Base-by-base conservation (phyloP, 2,329 filamentous ascomycete species). In the Fusarium sp. region DNA sequence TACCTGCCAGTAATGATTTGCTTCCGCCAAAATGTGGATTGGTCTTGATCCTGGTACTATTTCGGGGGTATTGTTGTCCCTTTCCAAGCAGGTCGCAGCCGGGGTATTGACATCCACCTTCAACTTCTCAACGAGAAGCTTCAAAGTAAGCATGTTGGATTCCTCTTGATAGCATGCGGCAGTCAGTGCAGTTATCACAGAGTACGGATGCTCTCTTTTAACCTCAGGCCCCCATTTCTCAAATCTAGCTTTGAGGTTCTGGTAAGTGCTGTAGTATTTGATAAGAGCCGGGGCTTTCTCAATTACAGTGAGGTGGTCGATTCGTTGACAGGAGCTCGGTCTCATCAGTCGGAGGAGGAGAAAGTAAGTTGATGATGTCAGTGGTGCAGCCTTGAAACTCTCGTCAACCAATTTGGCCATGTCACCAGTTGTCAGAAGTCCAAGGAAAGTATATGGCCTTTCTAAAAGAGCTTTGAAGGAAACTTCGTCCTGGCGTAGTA, bases 11-110 rank as follows among this genome's bases (percentile, higher is more conserved):
- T 64, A 64, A 11, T 41, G 11, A 13, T 52, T 41, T 4, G 46
- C 68, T 10, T 61, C 52, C 4, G 70, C 70, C 3, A 72, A 54
- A 1, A 68, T 8, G 42, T 72, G 70, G 2, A 72, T 54, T 15
- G 66, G 68, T 3, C 63, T 71, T 2, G 42, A 49, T 15, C 67
- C 66, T 11, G 40, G 33, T 11, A 18, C 14, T 4, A 49, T 33
- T 3, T 52, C 21, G 1, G 15, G 4, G 2, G 4, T 39, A 3
- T 10, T 17, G 4, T 20, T 4, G 4, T 21, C n/a, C 11, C 4
- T 6, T 4, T 59, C 21, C 8, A 15, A 2, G 18, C 23, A 2
- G 2, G 3, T 11, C 4, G 50, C 58, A 20, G 15, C 50, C 1
- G 18, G 61, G 1, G 10, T 45, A 29, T 72, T 70, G 11, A 71